Conservation (phyloP, 139 green algal species). For the Closterium sp. region DNA sequence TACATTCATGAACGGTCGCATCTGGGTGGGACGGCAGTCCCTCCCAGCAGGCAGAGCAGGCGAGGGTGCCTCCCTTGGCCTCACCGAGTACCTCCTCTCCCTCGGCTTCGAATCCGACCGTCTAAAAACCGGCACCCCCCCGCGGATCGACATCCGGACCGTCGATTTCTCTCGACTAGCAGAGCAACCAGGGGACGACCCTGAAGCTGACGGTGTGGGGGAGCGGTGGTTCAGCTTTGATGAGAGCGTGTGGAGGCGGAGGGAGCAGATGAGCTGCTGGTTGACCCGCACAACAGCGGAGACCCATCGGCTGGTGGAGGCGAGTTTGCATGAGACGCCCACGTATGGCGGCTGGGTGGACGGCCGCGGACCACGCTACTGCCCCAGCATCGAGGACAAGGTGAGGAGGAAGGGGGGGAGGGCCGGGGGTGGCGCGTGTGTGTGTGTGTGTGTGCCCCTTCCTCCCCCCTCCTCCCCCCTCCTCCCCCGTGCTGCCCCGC, state of each 20-base stretch:
- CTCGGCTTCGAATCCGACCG: constrained; percentile 91
- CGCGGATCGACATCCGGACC: constrained; percentile 84
- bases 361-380: constrained; percentile 66
- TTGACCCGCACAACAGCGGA: constrained; percentile 87
- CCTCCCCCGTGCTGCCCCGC: too few relatives aligned
- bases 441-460: too few relatives aligned
- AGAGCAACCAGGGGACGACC: constrained; percentile 71
- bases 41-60: constrained; percentile 87
- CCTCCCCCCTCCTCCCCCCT: too few relatives aligned
- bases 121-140: constrained; percentile 95
- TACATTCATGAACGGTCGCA: constrained; percentile 96
- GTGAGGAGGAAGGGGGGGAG: too few relatives aligned
- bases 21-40: constrained; percentile 88
- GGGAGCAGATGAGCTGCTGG: constrained; percentile 84
- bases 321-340: constrained; percentile 88
- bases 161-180: constrained; percentile 79
- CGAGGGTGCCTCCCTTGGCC: constrained; percentile 77
- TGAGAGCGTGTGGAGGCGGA: constrained; percentile 45
- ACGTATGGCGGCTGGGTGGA: constrained; percentile 94
- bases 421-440: too few relatives aligned
- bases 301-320: constrained; percentile 81
- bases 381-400: too few relatives aligned
- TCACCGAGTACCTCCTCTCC: constrained; percentile 88
- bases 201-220: constrained; percentile 55
- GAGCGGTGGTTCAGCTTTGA: constrained; percentile 45